Evolutionary conservation across 768 basidiomycete species (phyloP).

Genomic region (Solioccasus polychromus): DNA sequence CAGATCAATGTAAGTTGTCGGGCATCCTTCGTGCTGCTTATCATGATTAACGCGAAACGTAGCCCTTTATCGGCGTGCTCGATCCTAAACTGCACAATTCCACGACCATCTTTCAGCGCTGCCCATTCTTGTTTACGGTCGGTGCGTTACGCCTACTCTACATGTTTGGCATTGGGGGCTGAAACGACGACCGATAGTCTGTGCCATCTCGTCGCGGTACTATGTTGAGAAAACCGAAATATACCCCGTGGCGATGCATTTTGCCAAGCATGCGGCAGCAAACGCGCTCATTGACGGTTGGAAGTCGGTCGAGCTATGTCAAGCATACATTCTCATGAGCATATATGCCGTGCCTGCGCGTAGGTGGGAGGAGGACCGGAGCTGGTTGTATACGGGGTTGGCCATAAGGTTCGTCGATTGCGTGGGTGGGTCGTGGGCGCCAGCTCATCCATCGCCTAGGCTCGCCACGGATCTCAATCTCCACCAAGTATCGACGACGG

Average conservation of each 20-base stretch:
- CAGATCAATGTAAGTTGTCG: constrained; percentile 56
- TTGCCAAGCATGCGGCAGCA: constrained; percentile 78
- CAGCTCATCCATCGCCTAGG: too few relatives aligned
- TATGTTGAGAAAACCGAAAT: constrained; percentile 78
- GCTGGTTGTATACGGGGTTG: constrained; percentile 86
- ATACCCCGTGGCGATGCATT: constrained; percentile 87
- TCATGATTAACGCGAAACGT: constrained; percentile 1
- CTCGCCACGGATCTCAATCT: constrained; percentile 90
- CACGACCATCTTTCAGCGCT: constrained; percentile 73
- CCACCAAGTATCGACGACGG: constrained; percentile 59
- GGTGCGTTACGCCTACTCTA: constrained; percentile 48
- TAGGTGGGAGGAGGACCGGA: constrained; percentile 87
- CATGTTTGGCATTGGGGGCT: neutral
- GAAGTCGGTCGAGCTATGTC: constrained; percentile 85
- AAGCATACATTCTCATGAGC: constrained; percentile 89
- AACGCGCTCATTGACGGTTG: constrained; percentile 77
- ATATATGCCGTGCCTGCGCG: constrained; percentile 77
- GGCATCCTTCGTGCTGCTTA: neutral
- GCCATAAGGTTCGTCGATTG: constrained; percentile 66
- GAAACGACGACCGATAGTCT: constrained; percentile 45
- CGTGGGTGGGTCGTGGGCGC: too few relatives aligned
- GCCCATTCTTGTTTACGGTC: constrained; percentile 89
- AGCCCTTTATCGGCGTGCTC: constrained; percentile 70
- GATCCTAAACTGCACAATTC: constrained; percentile 82
- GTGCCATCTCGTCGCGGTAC: constrained; percentile 83